phyloP scores from a whole-genome alignment of 768 basidiomycete species.

The Mycena olivaceomarginata region DNA sequence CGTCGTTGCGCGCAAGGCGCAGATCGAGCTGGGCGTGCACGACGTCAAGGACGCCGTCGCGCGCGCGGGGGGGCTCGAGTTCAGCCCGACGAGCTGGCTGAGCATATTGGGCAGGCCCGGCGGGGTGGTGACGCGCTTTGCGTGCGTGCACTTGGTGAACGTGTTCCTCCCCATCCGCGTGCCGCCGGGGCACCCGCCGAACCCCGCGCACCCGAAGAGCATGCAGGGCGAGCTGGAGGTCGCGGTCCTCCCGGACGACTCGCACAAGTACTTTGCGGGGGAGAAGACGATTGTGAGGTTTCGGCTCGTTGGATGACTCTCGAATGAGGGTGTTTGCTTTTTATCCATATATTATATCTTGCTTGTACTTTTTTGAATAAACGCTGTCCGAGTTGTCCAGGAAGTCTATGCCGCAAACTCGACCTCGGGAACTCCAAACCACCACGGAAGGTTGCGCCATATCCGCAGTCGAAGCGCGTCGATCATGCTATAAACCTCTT shows the following conservation, averaged over 20 bases:
- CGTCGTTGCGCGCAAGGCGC: constrained; percentile 55
- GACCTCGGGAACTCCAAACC: not conserved
- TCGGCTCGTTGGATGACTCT: constrained; percentile 64
- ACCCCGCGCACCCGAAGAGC: constrained; percentile 52
- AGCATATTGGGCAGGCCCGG: constrained; percentile 51
- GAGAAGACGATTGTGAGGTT: constrained; percentile 73
- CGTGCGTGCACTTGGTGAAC: constrained; percentile 52
- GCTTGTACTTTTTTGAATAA: constrained; percentile 4
- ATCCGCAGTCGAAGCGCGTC: constrained; percentile 8
- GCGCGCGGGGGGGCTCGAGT: constrained; percentile 58
- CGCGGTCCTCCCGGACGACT: constrained; percentile 69
- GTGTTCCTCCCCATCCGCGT: constrained; percentile 26
- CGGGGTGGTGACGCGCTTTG: constrained; percentile 62
- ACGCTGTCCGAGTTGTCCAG: not conserved
- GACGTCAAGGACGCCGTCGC: constrained; percentile 58
- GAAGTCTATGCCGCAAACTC: not conserved
- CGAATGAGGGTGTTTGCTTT: constrained; percentile 18
- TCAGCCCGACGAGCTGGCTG: constrained; percentile 58
- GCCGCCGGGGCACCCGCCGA: constrained; percentile 40
- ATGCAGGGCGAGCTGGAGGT: constrained; percentile 77
- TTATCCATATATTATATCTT: constrained; percentile 31
- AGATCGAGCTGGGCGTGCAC: constrained; percentile 52
- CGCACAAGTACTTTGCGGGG: constrained; percentile 73
- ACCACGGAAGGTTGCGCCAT: not conserved
- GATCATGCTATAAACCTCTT: not conserved